A percentile compares a stretch with the other conserved stretches of the same genome.
These are phyloP conservation scores for Aspergillus fructus DNA, from an alignment of 2,329 filamentous ascomycete genomes.

Conservation along the genomic window DNA sequence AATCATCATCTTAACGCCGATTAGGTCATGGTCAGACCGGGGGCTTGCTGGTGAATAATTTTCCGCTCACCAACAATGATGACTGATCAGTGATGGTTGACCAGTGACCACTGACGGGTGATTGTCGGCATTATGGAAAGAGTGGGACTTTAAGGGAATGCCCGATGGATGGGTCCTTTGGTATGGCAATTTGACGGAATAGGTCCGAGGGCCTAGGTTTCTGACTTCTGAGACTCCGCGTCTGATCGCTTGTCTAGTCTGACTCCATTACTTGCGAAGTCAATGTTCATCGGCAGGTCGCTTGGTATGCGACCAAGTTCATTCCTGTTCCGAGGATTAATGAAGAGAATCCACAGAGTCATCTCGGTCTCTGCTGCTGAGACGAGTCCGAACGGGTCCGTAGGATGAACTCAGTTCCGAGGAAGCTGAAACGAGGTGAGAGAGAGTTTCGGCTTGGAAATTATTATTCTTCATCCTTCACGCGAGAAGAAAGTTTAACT, in stretches of 20 bases:
- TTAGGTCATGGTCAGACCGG: constrained; percentile 8
- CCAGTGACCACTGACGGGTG: constrained; percentile 18
- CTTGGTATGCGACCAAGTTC: background rate
- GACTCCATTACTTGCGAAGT: too few species aligned
- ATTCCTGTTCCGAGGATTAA: background rate
- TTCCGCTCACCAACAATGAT: constrained; percentile 11
- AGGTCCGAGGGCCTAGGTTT: background rate
- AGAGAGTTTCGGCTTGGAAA: background rate
- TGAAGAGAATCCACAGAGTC: too few species aligned
- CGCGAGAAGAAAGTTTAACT: constrained; percentile 13
- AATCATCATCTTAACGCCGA: constrained; percentile 9
- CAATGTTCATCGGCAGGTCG: background rate
- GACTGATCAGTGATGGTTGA: background rate
- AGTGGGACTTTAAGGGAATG: background rate
- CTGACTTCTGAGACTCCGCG: too few species aligned
- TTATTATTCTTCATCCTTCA: constrained; percentile 6
- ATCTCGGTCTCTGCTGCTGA: too few species aligned
- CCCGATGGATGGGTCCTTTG: background rate
- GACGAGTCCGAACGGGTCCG: too few species aligned
- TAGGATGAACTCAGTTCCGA: background rate
- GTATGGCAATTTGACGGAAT: background rate
- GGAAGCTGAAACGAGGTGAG: constrained; percentile 2
- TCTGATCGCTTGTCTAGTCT: background rate
- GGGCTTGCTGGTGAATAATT: background rate
- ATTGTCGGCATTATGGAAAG: background rate